Percentiles rank a stretch among this genome's conserved stretches.
phyloP scores from a whole-genome alignment of 1,284 basidiomycete species.

The Cutaneotrichosporon curvatum region DNA sequence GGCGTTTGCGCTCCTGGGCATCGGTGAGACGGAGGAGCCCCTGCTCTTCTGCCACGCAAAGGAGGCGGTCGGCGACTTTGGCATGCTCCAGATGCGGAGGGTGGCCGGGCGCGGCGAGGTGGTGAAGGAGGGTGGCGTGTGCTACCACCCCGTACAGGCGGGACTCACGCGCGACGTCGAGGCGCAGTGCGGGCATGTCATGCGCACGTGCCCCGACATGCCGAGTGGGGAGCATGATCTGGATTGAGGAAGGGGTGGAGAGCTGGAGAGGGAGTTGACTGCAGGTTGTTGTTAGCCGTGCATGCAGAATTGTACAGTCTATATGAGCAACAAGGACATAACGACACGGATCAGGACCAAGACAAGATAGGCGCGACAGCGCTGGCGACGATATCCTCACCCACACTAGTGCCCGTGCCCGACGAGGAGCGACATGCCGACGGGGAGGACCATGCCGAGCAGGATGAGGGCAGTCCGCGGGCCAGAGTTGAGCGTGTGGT shows the following conservation, averaged over 20 bases:
- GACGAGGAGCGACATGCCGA: constrained; percentile 51
- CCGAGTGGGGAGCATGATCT: not conserved
- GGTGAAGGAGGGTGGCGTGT: constrained; percentile 1
- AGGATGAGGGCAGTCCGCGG: constrained; percentile 55
- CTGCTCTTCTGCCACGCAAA: constrained; percentile 2
- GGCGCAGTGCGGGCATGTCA: not conserved
- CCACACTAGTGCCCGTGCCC: constrained; percentile 33
- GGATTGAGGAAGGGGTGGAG: not conserved
- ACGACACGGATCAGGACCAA: too few species aligned
- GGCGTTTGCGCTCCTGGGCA: not conserved
- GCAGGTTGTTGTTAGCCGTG: too few species aligned
- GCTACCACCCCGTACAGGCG: not conserved
- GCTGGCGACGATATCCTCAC: too few species aligned
- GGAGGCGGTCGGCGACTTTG: constrained; percentile 1
- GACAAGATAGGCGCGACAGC: too few species aligned
- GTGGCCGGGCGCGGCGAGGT: not conserved
- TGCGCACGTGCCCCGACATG: constrained; percentile 1
- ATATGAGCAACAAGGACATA: too few species aligned
- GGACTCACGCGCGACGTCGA: not conserved
- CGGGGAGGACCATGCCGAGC: constrained; percentile 65
- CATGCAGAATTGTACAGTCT: too few species aligned
- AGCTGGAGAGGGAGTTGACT: not conserved
- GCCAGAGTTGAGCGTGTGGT: constrained; percentile 14
- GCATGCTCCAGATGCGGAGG: constrained; percentile 2
- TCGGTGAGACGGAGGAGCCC: not conserved